Percentiles rank a stretch among this genome's conserved stretches.
phyloP scores from a whole-genome alignment of 768 basidiomycete genomes.

The Termitomyces sp. region DNA sequence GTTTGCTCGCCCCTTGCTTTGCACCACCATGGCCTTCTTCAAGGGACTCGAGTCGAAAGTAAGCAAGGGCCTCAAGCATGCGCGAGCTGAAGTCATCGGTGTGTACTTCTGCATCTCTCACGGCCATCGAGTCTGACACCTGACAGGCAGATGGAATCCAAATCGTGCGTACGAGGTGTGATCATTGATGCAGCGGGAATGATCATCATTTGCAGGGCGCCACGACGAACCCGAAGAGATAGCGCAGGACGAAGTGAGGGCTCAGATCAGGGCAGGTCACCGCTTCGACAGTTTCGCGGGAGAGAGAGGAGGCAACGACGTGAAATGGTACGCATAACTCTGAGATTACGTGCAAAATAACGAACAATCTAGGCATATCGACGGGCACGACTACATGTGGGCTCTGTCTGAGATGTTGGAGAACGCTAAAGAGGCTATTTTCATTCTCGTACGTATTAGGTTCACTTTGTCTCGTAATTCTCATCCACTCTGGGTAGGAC shows the following conservation, averaged over 20 bases:
- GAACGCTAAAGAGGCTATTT: constrained; percentile 72
- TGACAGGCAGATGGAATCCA: constrained; percentile 35
- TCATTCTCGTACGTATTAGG: constrained; percentile 17
- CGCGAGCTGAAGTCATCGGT: constrained; percentile 34
- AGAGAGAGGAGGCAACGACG: constrained; percentile 60
- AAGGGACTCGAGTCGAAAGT: constrained; percentile 12
- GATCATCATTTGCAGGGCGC: not conserved
- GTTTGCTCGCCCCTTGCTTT: not conserved
- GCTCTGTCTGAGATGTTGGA: constrained; percentile 62
- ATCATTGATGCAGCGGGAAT: not conserved
- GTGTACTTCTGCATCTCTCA: not conserved
- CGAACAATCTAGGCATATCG: constrained; percentile 58
- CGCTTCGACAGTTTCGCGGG: constrained; percentile 83
- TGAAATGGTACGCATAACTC: constrained; percentile 62
- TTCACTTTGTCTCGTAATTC: too few relatives aligned
- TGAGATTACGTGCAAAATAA: too few relatives aligned
- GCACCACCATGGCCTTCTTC: constrained; percentile 5
- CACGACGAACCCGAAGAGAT: constrained; percentile 67
- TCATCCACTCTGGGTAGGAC: constrained; percentile 58
- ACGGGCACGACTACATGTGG: constrained; percentile 97
- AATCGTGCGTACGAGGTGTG: constrained; percentile 32
- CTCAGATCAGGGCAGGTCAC: constrained; percentile 72
- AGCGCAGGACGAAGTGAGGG: constrained; percentile 61
- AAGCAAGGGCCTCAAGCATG: constrained; percentile 32
- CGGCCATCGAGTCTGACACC: not conserved